Base-by-base conservation (phyloP, 2,329 filamentous ascomycete genomes). In the Neonectria punicea region DNA sequence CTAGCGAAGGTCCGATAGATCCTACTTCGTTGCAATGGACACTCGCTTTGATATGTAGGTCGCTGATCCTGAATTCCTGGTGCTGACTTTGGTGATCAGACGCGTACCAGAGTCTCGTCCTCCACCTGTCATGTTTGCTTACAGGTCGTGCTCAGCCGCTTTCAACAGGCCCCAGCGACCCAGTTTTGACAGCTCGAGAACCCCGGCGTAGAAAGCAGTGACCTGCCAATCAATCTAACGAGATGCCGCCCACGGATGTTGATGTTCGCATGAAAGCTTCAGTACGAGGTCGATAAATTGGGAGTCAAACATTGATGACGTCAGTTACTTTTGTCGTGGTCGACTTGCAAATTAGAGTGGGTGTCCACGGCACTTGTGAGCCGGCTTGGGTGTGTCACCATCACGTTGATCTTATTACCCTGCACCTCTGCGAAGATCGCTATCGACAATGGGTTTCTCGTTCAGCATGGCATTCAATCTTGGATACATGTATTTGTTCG, bases 1-100 rank as follows among this genome's bases (percentile, higher is more conserved):
- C n/a, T 2, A 20, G 30, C 14, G 30, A 43, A 49, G 32, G 64
- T 68, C 63, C 28, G 56, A 58, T 61, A 53, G 39, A 43, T 65
- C 53, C 57, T 57, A 51, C 46, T 34, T 43, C 55, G 34, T 55
- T 20, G 32, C 25, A 25, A 6, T 25, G 41, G 44, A 61, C 54
- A 49, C 49, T 63, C 57, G 46, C 16, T 47, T 46, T n/a, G 9
- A 20, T 25, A 13, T 28, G 34, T 53, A 39, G 44, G 13, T 61
- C 53, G 49, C 8, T 25, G 22, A 51, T 53, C 53, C n/a, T 49
- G 34, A 44, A 36, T 36, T 36, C 34, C 34, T 16, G 14, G 6
- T 36, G 32, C 32, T 14, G 13, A 36, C 32, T 36, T 36, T 13
- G 34, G 34, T 36, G 13, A 36, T 25, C 25, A 25, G 25, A 25